Evolutionary conservation across 441 rosid species (phyloP).

Genomic region (Theobroma grandiflorum): DNA sequence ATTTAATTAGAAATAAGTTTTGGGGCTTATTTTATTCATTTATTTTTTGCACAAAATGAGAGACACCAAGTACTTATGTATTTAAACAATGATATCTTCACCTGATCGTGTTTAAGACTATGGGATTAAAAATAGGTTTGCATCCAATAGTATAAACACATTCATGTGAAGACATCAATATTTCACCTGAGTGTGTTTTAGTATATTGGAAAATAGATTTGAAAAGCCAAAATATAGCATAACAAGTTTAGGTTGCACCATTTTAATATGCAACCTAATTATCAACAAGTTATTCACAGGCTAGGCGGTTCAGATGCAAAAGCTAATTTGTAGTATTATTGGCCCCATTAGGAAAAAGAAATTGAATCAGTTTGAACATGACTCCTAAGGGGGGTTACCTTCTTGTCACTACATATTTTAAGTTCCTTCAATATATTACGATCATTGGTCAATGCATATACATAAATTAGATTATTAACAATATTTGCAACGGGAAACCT

Average conservation of each 20-base stretch:
- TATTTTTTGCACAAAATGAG: background rate
- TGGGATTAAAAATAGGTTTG: background rate
- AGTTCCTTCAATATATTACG: constrained; percentile 2
- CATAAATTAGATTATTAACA: background rate
- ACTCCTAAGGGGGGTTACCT: background rate
- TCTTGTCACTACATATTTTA: background rate
- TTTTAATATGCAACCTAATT: background rate
- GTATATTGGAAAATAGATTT: background rate
- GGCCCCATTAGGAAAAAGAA: background rate
- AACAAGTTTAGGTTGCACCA: background rate
- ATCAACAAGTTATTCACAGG: background rate
- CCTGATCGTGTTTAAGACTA: background rate
- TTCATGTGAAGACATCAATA: background rate
- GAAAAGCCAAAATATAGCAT: background rate
- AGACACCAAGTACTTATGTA: background rate
- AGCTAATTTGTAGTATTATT: background rate
- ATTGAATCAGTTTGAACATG: background rate
- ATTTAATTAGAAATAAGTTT: background rate
- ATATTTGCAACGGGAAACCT: constrained; percentile 50
- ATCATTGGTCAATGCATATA: background rate
- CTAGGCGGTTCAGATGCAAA: background rate
- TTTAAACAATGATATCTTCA: background rate
- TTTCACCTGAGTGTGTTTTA: background rate
- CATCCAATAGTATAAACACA: background rate
- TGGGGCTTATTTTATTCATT: background rate